phyloP scores from a whole-genome alignment of 129 eudicot genomes.

The Solidago caesia region DNA sequence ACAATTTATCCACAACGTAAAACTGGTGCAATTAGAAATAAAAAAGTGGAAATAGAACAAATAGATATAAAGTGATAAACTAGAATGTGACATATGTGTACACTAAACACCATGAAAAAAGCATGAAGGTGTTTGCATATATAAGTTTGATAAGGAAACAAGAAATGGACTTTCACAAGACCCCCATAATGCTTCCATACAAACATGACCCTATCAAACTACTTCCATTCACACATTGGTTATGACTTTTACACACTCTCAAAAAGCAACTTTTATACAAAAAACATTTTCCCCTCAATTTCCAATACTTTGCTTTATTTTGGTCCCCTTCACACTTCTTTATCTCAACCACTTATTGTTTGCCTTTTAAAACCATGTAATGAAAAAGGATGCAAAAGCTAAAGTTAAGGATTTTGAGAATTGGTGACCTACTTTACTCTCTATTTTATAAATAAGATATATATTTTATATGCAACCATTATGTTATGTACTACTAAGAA shows the following conservation, averaged over 20 bases:
- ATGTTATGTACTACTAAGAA: not conserved
- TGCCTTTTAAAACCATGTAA: constrained; percentile 14
- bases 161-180: constrained; percentile 14
- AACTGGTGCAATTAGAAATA: too few species aligned
- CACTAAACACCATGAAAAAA: not conserved
- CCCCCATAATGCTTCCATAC: constrained; percentile 22
- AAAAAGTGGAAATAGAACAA: not conserved
- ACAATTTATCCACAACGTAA: too few species aligned
- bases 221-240: constrained; percentile 16
- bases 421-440: not conserved
- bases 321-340: constrained; percentile 29
- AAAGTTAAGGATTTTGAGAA: constrained; percentile 9
- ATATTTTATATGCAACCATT: not conserved
- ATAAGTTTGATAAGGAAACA: constrained; percentile 19
- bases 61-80: not conserved
- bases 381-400: constrained; percentile 10
- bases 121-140: constrained; percentile 12
- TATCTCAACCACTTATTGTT: constrained; percentile 5
- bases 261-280: constrained; percentile 5
- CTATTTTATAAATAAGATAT: not conserved
- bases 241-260: constrained; percentile 19
- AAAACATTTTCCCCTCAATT: constrained; percentile 18
- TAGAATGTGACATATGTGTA: too few species aligned
- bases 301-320: constrained; percentile 20
- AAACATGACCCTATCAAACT: constrained; percentile 20